These are phyloP conservation scores for Dendrobium catenatum DNA, from an alignment of 106 monocot genomes.

Conservation along the genomic window DNA sequence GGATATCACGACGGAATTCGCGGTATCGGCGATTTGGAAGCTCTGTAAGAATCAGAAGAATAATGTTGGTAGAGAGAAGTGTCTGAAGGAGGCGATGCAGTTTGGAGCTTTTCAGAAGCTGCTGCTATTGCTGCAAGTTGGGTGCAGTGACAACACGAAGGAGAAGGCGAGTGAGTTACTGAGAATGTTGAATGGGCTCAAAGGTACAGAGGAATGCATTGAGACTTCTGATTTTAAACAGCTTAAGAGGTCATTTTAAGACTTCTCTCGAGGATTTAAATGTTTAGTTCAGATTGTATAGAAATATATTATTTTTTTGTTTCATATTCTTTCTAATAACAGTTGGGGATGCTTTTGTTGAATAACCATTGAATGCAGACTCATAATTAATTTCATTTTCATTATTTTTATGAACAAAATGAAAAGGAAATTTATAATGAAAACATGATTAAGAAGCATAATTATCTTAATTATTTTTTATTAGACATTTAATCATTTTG, in stretches of 20 bases:
- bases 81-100: slow-evolving; percentile 12
- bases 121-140: slow-evolving; percentile 37
- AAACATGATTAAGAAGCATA: no score
- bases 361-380: no score
- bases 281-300: no score
- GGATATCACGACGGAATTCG: slow-evolving; percentile 9
- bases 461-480: no score
- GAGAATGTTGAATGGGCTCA: slow-evolving; percentile 26
- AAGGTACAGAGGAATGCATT: slow-evolving; percentile 22
- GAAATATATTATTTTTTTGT: no score
- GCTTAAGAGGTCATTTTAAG: slow-evolving; percentile 20
- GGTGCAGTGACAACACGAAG: slow-evolving; percentile 26
- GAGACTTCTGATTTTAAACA: slow-evolving; percentile 23
- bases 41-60: slow-evolving; percentile 4
- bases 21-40: slow-evolving; percentile 13
- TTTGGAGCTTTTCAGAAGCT: slow-evolving; percentile 52
- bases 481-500: no score
- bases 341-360: no score
- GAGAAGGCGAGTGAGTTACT: slow-evolving; percentile 29
- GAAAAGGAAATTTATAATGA: no score
- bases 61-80: not conserved
- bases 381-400: no score
- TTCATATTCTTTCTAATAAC: no score
- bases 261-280: no score
- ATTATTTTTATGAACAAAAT: no score